Percentiles rank a stretch among this genome's conserved stretches.
These are phyloP conservation scores for Whalleya microplaca DNA, from an alignment of 2,329 filamentous ascomycete genomes.

Conservation along the genomic window DNA sequence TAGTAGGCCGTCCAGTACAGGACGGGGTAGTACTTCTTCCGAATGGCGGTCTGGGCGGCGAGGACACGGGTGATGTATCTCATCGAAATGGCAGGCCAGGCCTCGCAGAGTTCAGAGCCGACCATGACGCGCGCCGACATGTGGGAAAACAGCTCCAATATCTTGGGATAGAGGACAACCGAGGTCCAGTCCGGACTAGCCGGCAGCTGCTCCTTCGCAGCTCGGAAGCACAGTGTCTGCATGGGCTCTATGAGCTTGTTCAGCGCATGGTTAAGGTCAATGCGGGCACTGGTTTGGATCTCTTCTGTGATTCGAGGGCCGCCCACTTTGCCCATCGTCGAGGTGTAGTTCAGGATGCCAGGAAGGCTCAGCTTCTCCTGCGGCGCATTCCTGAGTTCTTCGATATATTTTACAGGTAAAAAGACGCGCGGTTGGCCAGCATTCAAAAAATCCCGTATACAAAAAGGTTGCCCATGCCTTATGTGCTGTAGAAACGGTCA, in stretches of 20 bases:
- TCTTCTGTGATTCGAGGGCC: slow-evolving; percentile 18
- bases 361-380: slow-evolving; percentile 18
- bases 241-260: slow-evolving; percentile 21
- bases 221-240: slow-evolving; percentile 14
- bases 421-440: too few species aligned
- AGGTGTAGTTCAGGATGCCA: slow-evolving; percentile 14
- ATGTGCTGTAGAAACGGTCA: too few species aligned
- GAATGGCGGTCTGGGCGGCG: slow-evolving; percentile 20
- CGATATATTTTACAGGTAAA: too few species aligned
- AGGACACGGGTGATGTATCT: slow-evolving; percentile 21
- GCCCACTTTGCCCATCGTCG: slow-evolving; percentile 15
- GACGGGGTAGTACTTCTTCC: slow-evolving; percentile 17
- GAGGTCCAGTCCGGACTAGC: slow-evolving; percentile 16
- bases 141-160: slow-evolving; percentile 10
- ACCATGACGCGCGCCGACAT: slow-evolving; percentile 31
- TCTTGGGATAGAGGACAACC: slow-evolving; percentile 18
- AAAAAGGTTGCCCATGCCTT: too few species aligned
- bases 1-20: slow-evolving; percentile 28
- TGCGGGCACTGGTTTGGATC: slow-evolving; percentile 11
- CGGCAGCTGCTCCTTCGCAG: slow-evolving; percentile 16
- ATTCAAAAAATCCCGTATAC: too few species aligned
- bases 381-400: slow-evolving; percentile 15
- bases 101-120: slow-evolving; percentile 21
- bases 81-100: slow-evolving; percentile 20
- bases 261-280: slow-evolving; percentile 16